Conservation (phyloP, 768 basidiomycete species). For the Suillus hirtellus region DNA sequence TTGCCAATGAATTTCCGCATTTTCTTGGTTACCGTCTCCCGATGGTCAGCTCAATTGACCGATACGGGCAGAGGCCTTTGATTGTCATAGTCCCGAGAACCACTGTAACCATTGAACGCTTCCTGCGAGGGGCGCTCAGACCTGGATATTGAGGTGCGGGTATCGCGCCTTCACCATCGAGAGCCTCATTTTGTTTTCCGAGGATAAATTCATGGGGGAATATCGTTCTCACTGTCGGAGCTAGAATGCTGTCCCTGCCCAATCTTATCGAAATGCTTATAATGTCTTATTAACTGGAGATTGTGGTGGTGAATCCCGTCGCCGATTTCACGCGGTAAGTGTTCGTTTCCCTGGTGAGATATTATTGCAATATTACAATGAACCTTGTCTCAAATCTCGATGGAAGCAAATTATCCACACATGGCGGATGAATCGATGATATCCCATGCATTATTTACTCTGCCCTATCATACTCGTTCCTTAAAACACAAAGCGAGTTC, state of each 20-base stretch:
- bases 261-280: neutral
- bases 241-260: neutral
- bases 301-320: neutral
- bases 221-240: neutral
- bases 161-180: neutral
- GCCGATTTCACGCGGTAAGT: neutral
- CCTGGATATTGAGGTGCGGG: neutral
- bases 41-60: neutral
- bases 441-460: neutral
- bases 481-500: neutral
- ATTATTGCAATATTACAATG: neutral
- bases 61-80: neutral
- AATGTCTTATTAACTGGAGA: neutral
- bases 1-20: conserved; percentile 2
- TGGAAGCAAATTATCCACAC: neutral
- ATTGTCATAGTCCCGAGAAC: conserved; percentile 2
- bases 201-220: neutral
- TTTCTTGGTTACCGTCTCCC: neutral
- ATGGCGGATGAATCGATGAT: too few species aligned
- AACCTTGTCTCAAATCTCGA: neutral
- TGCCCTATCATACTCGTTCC: neutral
- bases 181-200: neutral
- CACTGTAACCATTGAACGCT: neutral
- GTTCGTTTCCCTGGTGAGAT: neutral
- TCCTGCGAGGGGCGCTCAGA: neutral